A percentile compares a stretch with the other conserved stretches of the same genome.
Evolutionary conservation across 2,329 filamentous ascomycete genomes (phyloP).

Genomic region (Rhynchosporium graminicola): DNA sequence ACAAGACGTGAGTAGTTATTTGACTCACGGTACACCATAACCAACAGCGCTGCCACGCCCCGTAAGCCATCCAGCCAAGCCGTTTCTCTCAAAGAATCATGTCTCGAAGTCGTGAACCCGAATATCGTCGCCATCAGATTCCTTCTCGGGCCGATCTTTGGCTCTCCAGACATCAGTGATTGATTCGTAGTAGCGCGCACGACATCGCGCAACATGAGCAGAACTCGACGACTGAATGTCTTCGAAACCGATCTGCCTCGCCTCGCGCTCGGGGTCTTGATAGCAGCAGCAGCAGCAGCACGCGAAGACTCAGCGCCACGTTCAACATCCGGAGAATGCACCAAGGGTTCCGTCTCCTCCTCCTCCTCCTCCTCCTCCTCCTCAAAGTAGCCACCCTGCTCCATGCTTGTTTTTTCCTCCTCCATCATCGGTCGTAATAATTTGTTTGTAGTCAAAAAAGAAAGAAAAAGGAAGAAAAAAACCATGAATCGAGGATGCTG

Average conservation of each 20-base stretch:
- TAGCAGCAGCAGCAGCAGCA: not conserved
- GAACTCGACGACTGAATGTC: not conserved
- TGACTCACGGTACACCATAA: slow-evolving; percentile 16
- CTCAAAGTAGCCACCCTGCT: not conserved
- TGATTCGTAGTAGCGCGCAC: slow-evolving; percentile 2
- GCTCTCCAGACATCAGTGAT: slow-evolving; percentile 8
- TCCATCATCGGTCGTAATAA: not conserved
- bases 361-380: not conserved
- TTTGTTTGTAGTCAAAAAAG: not conserved
- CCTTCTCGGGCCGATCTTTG: not conserved
- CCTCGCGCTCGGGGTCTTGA: not conserved
- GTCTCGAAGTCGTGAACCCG: slow-evolving; percentile 13
- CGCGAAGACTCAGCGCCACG: not conserved
- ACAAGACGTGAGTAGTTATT: not conserved
- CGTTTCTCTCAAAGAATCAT: slow-evolving; percentile 14
- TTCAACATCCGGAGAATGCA: slow-evolving; percentile 5
- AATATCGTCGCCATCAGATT: slow-evolving; percentile 7
- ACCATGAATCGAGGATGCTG: not conserved
- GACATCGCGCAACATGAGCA: slow-evolving; percentile 6
- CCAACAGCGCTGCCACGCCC: slow-evolving; percentile 14
- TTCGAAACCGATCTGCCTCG: not conserved
- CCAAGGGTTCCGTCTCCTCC: slow-evolving; percentile 13
- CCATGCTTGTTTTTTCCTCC: slow-evolving; percentile 14
- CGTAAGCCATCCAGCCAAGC: slow-evolving; percentile 16
- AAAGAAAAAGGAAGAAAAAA: not conserved